Conservation (phyloP, 306 rosid species). For the Cicer pinnatifidum region DNA sequence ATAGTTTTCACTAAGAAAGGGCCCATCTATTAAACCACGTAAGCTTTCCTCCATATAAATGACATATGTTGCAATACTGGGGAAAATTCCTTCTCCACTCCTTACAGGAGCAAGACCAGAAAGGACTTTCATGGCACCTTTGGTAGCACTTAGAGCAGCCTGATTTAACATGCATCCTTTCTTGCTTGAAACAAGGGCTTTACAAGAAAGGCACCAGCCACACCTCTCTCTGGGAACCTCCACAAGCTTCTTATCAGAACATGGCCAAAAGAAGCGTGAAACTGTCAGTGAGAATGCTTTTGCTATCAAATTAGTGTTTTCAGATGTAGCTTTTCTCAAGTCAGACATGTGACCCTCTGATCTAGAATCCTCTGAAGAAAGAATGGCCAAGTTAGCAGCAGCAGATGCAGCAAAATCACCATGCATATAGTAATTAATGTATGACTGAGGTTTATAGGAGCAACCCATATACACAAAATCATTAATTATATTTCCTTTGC, state of each 20-base stretch:
- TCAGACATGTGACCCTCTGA: slow-evolving; percentile 59
- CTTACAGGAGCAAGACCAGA: slow-evolving; percentile 64
- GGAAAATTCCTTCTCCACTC: slow-evolving; percentile 76
- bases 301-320: slow-evolving; percentile 58
- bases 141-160: slow-evolving; percentile 77
- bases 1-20: slow-evolving; percentile 60
- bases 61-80: slow-evolving; percentile 70
- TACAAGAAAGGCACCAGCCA: slow-evolving; percentile 96
- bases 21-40: slow-evolving; percentile 71
- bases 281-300: slow-evolving; percentile 84
- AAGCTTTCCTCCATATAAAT: slow-evolving; percentile 80
- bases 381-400: slow-evolving; percentile 71
- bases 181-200: slow-evolving; percentile 74
- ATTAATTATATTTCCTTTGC: slow-evolving; percentile 44
- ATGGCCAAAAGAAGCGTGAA: slow-evolving; percentile 95
- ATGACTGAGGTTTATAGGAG: slow-evolving; percentile 69
- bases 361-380: slow-evolving; percentile 78
- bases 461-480: slow-evolving; percentile 63
- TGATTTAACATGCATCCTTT: slow-evolving; percentile 95
- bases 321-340: slow-evolving; percentile 60
- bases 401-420: slow-evolving; percentile 98
- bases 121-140: slow-evolving; percentile 74
- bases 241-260: slow-evolving; percentile 80
- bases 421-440: slow-evolving; percentile 74
- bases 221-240: slow-evolving; percentile 98